These are phyloP conservation scores for Melaleuca alternifolia DNA, from an alignment of 345 rosid species.

Conservation along the genomic window DNA sequence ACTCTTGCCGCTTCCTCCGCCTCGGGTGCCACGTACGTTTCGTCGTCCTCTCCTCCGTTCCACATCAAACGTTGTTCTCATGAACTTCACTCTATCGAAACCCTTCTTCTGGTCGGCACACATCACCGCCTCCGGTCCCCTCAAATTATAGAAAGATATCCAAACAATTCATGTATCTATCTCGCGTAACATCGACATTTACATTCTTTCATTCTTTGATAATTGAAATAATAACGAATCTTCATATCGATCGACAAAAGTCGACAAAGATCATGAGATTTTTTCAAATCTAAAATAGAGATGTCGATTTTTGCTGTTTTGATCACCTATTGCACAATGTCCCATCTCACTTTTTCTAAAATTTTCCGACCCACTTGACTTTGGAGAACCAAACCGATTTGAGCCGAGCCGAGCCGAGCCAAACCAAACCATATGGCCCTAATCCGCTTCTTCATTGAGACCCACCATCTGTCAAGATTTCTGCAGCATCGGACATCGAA, in stretches of 20 bases:
- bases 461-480: neutral
- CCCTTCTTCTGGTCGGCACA: neutral
- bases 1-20: too few relatives aligned
- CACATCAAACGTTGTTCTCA: neutral
- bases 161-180: too few relatives aligned
- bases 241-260: neutral
- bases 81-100: neutral
- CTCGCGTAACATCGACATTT: too few relatives aligned
- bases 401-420: too few relatives aligned
- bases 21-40: neutral
- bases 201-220: too few relatives aligned
- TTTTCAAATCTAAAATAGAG: neutral
- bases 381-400: neutral
- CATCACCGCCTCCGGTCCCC: too few relatives aligned
- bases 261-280: too few relatives aligned
- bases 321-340: neutral
- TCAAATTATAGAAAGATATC: too few relatives aligned
- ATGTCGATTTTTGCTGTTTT: neutral
- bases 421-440: too few relatives aligned
- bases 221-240: too few relatives aligned
- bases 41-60: fast-evolving
- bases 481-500: neutral
- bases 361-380: neutral
- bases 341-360: neutral
- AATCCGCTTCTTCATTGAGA: neutral